Evolutionary conservation across 2,329 filamentous ascomycete genomes (phyloP).

Genomic region (Blastomyces silverae): DNA sequence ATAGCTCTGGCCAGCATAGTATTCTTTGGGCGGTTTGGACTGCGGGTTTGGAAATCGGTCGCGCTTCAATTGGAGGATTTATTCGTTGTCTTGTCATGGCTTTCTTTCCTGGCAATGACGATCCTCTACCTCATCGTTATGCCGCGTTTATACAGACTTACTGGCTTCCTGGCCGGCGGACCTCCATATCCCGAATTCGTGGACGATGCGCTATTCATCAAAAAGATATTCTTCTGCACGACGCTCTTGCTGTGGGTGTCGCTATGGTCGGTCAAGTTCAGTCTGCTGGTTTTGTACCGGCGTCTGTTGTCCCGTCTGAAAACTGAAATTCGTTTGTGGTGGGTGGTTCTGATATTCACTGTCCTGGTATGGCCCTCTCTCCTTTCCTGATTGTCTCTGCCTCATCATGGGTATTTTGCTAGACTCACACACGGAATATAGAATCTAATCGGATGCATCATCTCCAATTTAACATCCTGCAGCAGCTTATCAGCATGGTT

Average conservation of each 20-base stretch:
- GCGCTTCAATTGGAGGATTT: constrained; percentile 18
- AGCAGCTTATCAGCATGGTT: constrained; percentile 35
- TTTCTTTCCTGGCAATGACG: constrained; percentile 21
- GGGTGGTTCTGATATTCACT: constrained; percentile 32
- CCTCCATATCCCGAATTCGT: constrained; percentile 27
- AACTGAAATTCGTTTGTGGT: constrained; percentile 34
- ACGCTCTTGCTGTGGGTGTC: constrained; percentile 32
- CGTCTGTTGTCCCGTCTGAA: constrained; percentile 32
- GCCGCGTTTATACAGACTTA: constrained; percentile 31
- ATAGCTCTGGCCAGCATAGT: constrained; percentile 21
- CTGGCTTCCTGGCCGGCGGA: constrained; percentile 19
- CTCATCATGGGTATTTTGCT: not conserved
- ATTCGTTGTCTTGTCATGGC: constrained; percentile 13
- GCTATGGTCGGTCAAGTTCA: constrained; percentile 39
- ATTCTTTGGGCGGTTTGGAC: constrained; percentile 18
- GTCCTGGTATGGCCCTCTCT: constrained; percentile 27
- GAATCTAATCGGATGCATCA: constrained; percentile 35
- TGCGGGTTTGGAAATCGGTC: constrained; percentile 14
- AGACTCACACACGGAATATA: constrained; percentile 17
- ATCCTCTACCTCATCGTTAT: constrained; percentile 35
- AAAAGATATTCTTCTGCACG: constrained; percentile 33
- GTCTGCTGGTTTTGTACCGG: constrained; percentile 37
- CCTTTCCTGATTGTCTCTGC: not conserved
- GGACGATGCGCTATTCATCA: constrained; percentile 29
- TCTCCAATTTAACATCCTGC: constrained; percentile 34